Evolutionary conservation across 805 yeast genomes (phyloP).

Genomic region (Saccharomycopsis oosterbeekiorum): DNA sequence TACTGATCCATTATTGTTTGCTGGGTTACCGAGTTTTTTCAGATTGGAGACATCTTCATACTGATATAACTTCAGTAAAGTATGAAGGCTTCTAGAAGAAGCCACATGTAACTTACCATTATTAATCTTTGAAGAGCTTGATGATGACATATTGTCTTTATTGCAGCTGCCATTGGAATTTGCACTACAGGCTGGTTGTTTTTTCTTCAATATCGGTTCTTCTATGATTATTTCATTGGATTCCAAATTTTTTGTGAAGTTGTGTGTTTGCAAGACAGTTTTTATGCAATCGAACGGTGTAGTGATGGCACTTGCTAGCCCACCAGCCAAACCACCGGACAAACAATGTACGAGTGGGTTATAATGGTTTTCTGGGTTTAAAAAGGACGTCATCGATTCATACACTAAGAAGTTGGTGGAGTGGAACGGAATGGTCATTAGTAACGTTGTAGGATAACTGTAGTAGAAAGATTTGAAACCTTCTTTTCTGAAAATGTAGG

Average conservation of each 20-base stretch:
- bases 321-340: constrained; percentile 91
- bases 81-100: constrained; percentile 3
- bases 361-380: constrained; percentile 70
- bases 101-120: neutral
- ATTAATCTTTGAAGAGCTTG: neutral
- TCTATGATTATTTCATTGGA: neutral
- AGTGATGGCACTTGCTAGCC: constrained; percentile 87
- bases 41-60: neutral
- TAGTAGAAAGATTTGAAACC: constrained; percentile 78
- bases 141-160: neutral
- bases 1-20: constrained; percentile 1
- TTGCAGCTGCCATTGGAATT: no score
- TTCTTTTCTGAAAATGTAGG: constrained; percentile 45
- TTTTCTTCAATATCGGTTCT: constrained; percentile 1
- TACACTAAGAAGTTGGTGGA: constrained; percentile 90
- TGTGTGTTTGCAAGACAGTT: constrained; percentile 70
- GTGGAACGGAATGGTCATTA: constrained; percentile 90
- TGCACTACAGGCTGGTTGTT: neutral
- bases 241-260: constrained; percentile 2
- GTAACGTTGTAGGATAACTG: constrained; percentile 88
- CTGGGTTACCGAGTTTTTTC: neutral
- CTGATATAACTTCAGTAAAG: neutral
- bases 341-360: constrained; percentile 89
- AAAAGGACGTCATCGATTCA: constrained; percentile 66
- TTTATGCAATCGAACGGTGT: constrained; percentile 92